These are phyloP conservation scores for Dendrocalamus sinicus DNA, from an alignment of 176 grass and related monocot genomes.

Conservation along the genomic window DNA sequence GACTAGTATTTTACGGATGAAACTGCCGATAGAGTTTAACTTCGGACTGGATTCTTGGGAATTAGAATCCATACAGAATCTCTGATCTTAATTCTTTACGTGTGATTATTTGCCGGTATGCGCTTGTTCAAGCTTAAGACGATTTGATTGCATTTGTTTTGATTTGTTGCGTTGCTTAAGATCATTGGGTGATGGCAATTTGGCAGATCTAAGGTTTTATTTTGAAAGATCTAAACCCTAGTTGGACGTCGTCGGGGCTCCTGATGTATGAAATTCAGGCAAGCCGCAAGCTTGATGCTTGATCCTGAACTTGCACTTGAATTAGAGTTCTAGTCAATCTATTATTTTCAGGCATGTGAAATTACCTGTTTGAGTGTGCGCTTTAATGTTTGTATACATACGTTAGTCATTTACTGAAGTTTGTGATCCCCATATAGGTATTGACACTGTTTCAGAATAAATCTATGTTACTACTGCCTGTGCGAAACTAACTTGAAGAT, in stretches of 20 bases:
- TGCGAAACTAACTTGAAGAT: background rate
- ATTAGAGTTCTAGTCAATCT: background rate
- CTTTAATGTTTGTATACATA: background rate
- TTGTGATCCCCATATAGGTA: background rate
- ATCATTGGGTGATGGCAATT: background rate
- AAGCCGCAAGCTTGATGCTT: background rate
- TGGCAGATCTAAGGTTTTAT: background rate
- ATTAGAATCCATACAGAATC: background rate
- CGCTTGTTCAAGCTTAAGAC: background rate
- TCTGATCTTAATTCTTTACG: background rate
- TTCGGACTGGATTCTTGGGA: background rate
- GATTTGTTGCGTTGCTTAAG: slow-evolving; percentile 10
- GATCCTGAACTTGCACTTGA: background rate
- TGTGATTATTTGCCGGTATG: background rate
- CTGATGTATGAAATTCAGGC: background rate
- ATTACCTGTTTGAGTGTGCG: background rate
- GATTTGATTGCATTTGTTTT: background rate
- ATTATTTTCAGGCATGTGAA: slow-evolving; percentile 12
- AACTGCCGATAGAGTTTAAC: background rate
- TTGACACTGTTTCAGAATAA: background rate
- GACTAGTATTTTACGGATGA: background rate
- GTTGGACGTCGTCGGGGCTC: background rate
- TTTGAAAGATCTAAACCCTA: background rate
- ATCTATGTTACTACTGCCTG: background rate
- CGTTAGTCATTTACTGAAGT: background rate